Evolutionary conservation across 345 rosid species (phyloP).

Genomic region (Linum lewisii): DNA sequence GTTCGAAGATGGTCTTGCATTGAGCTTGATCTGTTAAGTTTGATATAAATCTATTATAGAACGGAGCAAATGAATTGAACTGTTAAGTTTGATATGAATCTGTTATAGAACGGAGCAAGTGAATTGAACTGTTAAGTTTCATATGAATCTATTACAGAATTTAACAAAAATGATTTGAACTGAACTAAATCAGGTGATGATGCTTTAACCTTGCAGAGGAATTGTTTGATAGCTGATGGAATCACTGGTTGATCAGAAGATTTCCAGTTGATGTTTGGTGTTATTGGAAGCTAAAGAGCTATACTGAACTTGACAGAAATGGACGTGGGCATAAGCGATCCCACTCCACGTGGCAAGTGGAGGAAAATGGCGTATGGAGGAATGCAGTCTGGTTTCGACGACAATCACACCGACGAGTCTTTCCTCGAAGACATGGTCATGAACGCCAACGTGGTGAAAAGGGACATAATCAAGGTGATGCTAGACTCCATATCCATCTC

Average conservation of each 20-base stretch:
- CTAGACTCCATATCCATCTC: conserved; percentile 74
- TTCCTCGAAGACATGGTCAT: conserved; percentile 87
- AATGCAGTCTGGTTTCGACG: conserved; percentile 86
- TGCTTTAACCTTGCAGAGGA: too few species aligned
- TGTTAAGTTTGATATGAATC: too few species aligned
- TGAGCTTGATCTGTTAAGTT: too few species aligned
- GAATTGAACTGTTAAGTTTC: too few species aligned
- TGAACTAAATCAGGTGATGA: too few species aligned
- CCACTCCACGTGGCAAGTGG: conserved; percentile 41
- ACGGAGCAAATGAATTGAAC: too few species aligned
- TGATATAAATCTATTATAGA: too few species aligned
- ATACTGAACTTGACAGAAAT: conserved; percentile 6
- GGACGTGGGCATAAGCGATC: conserved; percentile 19
- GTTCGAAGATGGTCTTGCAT: too few species aligned
- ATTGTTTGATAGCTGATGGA: too few species aligned
- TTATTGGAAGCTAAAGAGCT: not conserved
- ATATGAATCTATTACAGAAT: too few species aligned
- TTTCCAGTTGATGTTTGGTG: not conserved
- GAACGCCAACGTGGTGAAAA: conserved; percentile 83
- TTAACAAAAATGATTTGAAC: too few species aligned
- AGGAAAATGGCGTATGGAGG: conserved; percentile 90
- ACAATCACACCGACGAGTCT: conserved; percentile 75
- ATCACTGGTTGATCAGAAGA: not conserved
- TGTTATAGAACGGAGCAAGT: too few species aligned
- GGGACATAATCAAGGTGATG: conserved; percentile 72